These are phyloP conservation scores for Suhomyces sp. DNA, from an alignment of 805 yeast genomes.

Conservation along the genomic window DNA sequence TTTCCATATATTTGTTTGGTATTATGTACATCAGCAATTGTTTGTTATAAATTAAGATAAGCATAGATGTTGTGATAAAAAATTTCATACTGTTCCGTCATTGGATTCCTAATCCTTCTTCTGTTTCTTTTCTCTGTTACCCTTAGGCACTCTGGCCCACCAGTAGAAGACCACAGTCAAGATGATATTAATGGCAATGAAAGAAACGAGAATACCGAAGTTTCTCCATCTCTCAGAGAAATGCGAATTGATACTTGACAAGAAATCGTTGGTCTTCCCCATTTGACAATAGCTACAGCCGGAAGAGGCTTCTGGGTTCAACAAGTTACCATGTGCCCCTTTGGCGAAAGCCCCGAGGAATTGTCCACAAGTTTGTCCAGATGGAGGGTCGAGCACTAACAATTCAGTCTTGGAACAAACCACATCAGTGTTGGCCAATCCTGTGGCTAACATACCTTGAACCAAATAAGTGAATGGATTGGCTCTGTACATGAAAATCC, in stretches of 20 bases:
- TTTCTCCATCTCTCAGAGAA: constrained; percentile 65
- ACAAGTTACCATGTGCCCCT: constrained; percentile 53
- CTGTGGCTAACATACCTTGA: constrained; percentile 52
- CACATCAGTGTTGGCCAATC: constrained; percentile 45
- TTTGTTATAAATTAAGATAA: too few species aligned
- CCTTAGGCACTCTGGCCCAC: constrained; percentile 76
- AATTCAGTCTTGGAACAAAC: constrained; percentile 28
- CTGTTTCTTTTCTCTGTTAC: constrained; percentile 32
- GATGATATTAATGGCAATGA: constrained; percentile 34
- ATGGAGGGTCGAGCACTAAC: constrained; percentile 39
- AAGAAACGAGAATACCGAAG: constrained; percentile 50
- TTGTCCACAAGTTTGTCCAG: constrained; percentile 62
- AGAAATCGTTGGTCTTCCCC: constrained; percentile 56
- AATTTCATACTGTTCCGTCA: too few species aligned
- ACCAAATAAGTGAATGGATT: constrained; percentile 75
- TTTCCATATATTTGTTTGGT: too few species aligned
- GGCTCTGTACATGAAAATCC: constrained; percentile 79
- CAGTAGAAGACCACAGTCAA: constrained; percentile 46
- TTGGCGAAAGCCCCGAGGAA: constrained; percentile 48
- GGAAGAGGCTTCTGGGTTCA: constrained; percentile 48
- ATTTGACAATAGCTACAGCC: constrained; percentile 56
- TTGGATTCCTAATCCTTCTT: constrained; percentile 3
- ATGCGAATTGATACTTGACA: constrained; percentile 44
- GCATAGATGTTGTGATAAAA: too few species aligned
- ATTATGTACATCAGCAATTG: too few species aligned